phyloP scores from a whole-genome alignment of 306 rosid genomes.

The Cucumis hystrix region DNA sequence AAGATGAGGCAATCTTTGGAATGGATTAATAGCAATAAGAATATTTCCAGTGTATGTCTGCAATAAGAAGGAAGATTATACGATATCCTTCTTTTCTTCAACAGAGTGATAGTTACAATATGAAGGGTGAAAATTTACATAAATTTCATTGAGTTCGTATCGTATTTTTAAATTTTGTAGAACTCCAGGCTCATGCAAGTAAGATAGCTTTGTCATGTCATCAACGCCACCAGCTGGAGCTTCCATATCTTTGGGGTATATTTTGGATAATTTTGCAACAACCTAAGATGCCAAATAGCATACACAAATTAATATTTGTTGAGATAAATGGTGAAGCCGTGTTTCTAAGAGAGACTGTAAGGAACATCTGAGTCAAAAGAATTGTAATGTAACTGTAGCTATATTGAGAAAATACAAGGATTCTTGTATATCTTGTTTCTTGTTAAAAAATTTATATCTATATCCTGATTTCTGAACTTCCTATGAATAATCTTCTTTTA shows the following conservation, averaged over 20 bases:
- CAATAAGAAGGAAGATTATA: neutral
- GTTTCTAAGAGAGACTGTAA: neutral
- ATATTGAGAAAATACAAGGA: no score
- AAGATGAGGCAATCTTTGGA: slow-evolving; percentile 89
- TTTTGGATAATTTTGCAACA: slow-evolving; percentile 45
- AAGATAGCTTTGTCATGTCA: slow-evolving; percentile 96
- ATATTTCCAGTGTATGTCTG: slow-evolving; percentile 98
- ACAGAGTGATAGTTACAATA: neutral
- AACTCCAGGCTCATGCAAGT: slow-evolving; percentile 98
- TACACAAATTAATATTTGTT: neutral
- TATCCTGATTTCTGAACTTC: no score
- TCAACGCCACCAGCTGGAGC: slow-evolving; percentile 98
- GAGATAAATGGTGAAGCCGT: neutral
- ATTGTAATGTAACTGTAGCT: neutral
- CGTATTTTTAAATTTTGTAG: slow-evolving; percentile 73
- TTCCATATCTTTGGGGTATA: slow-evolving; percentile 82
- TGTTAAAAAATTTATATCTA: no score
- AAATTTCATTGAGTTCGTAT: slow-evolving; percentile 94
- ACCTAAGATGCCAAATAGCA: slow-evolving; percentile 33
- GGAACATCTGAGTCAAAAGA: neutral
- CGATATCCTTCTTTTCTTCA: neutral
- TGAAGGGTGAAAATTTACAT: slow-evolving; percentile 31
- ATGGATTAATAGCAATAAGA: slow-evolving; percentile 95
- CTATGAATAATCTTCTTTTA: no score
- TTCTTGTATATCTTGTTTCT: no score